phyloP scores from a whole-genome alignment of 768 basidiomycete genomes.

The Amanita pallidorosea region DNA sequence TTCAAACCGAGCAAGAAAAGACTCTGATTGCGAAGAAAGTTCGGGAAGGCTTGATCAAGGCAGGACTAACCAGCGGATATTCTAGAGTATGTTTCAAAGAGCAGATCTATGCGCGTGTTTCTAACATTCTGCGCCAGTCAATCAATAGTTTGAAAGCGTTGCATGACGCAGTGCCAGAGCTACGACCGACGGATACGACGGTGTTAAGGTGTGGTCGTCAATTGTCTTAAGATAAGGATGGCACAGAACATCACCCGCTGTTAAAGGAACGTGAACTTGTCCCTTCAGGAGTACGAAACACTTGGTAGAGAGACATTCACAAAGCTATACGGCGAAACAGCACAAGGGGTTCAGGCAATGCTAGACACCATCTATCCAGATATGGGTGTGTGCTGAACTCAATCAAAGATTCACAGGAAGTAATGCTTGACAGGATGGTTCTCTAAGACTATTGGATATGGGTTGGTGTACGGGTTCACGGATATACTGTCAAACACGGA shows the following conservation, averaged over 20 bases:
- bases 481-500: slow-evolving; percentile 38
- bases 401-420: not conserved
- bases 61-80: slow-evolving; percentile 46
- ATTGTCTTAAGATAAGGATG: not conserved
- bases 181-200: slow-evolving; percentile 33
- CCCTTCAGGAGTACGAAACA: slow-evolving; percentile 31
- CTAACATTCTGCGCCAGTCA: slow-evolving; percentile 21
- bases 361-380: slow-evolving; percentile 48
- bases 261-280: slow-evolving; percentile 26
- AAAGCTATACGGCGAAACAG: slow-evolving; percentile 46
- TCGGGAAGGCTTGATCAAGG: slow-evolving; percentile 55
- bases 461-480: slow-evolving; percentile 39
- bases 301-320: slow-evolving; percentile 34
- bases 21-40: slow-evolving; percentile 39
- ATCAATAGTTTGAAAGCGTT: slow-evolving; percentile 49
- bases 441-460: slow-evolving; percentile 44
- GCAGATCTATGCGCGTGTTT: not conserved
- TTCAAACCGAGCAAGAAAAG: slow-evolving; percentile 23
- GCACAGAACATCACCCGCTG: not conserved
- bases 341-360: slow-evolving; percentile 33
- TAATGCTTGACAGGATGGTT: slow-evolving; percentile 36
- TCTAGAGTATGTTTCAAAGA: slow-evolving; percentile 31
- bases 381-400: slow-evolving; percentile 32
- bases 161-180: slow-evolving; percentile 38
- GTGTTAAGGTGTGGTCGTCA: slow-evolving; percentile 29